A percentile compares a stretch with the other conserved stretches of the same genome.
phyloP scores from a whole-genome alignment of 129 eudicot genomes.

The Tanacetum coccineum region DNA sequence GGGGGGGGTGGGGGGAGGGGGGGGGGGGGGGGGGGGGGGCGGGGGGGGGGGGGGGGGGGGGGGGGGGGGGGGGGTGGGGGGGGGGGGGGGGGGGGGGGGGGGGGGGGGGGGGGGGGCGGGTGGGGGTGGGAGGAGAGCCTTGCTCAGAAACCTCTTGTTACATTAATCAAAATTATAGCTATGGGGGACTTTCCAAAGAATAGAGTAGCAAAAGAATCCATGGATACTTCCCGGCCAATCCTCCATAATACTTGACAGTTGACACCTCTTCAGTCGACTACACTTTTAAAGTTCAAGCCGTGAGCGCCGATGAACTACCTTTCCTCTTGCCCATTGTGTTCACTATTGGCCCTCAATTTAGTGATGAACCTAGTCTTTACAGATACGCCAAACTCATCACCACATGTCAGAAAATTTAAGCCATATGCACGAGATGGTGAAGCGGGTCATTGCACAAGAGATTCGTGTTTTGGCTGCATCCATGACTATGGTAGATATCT shows the following conservation, averaged over 20 bases:
- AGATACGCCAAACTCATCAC: conserved; percentile 57
- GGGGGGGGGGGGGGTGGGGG: no score
- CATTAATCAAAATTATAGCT: no score
- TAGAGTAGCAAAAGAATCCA: conserved; percentile 2
- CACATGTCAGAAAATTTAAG: no score
- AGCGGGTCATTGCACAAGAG: conserved; percentile 62
- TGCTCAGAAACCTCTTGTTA: no score
- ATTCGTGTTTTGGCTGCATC: conserved; percentile 66
- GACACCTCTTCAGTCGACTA: conserved; percentile 63
- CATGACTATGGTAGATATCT: conserved; percentile 69
- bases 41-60: no score
- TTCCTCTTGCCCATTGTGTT: conserved; percentile 59
- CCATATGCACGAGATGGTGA: conserved; percentile 55
- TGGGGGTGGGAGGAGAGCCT: no score
- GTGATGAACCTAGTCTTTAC: conserved; percentile 34
- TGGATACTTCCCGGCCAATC: conserved; percentile 63
- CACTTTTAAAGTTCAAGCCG: conserved; percentile 63
- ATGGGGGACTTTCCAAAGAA: no score
- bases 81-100: no score
- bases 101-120: no score
- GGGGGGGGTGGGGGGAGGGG: no score
- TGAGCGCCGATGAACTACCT: conserved; percentile 69
- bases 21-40: no score
- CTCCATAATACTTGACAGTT: conserved; percentile 30
- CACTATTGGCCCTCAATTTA: conserved; percentile 52